Conservation (phyloP, 2,329 filamentous ascomycete genomes). For the Trichoderma koningii region DNA sequence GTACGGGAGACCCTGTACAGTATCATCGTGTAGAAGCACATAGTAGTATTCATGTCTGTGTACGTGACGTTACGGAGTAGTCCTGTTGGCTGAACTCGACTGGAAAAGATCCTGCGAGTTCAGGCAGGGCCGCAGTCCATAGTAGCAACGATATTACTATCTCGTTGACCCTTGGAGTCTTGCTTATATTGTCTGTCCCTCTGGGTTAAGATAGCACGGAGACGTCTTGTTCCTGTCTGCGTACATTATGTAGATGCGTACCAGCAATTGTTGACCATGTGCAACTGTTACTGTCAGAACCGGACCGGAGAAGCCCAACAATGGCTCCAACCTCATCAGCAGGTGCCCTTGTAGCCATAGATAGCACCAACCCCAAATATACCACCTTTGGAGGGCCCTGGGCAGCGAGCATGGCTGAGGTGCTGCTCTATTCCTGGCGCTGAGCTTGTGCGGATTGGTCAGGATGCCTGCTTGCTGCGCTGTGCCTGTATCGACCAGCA, state of each 20-base stretch:
- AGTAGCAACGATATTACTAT: neutral
- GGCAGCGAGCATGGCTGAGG: neutral
- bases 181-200: neutral
- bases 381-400: neutral
- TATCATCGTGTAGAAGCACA: no score
- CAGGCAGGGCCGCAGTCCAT: neutral
- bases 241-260: constrained; percentile 9
- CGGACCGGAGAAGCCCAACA: constrained; percentile 2
- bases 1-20: neutral
- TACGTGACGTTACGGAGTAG: no score
- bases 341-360: neutral
- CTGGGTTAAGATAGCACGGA: constrained; percentile 15
- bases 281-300: neutral
- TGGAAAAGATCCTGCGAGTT: no score
- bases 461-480: neutral
- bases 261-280: neutral
- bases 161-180: no score
- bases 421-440: constrained; percentile 19
- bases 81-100: no score
- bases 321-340: neutral
- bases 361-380: neutral
- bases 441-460: neutral
- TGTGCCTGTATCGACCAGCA: no score
- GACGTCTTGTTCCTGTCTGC: neutral
- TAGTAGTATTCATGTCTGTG: no score